phyloP scores from a whole-genome alignment of 495 filamentous ascomycete genomes.

The Penicillium chermesinum region DNA sequence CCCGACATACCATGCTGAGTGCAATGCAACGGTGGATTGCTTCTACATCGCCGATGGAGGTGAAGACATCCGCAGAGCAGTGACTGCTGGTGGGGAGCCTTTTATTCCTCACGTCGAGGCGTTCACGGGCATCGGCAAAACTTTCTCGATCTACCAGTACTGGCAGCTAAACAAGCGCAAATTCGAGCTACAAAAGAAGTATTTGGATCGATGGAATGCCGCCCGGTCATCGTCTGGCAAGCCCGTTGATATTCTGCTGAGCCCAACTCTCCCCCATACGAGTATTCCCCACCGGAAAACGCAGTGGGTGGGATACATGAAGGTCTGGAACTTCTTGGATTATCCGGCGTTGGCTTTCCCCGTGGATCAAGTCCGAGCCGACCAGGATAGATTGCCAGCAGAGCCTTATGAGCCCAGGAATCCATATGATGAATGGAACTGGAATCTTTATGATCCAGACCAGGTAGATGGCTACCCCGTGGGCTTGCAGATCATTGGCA shows the following conservation, averaged over 20 bases:
- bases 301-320: conserved; percentile 54
- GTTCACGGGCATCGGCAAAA: conserved; percentile 41
- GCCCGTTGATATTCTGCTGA: conserved; percentile 58
- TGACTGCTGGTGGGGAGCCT: conserved; percentile 46
- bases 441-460: conserved; percentile 43
- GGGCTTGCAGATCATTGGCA: conserved; percentile 49
- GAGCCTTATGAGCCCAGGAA: conserved; percentile 45
- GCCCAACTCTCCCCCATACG: conserved; percentile 45
- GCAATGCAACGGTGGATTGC: conserved; percentile 43
- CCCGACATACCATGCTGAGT: conserved; percentile 36
- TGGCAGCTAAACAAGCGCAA: conserved; percentile 54
- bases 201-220: conserved; percentile 52
- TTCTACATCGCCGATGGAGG: conserved; percentile 53
- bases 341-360: conserved; percentile 56
- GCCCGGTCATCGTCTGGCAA: conserved; percentile 40
- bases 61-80: conserved; percentile 48
- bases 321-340: conserved; percentile 67
- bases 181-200: conserved; percentile 45
- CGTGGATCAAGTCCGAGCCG: conserved; percentile 45
- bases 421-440: conserved; percentile 48
- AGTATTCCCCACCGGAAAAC: conserved; percentile 46
- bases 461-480: conserved; percentile 41
- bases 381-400: conserved; percentile 38
- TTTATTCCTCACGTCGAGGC: conserved; percentile 48
- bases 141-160: conserved; percentile 51